Base-by-base conservation (phyloP, 2,329 filamentous ascomycete genomes). In the Colletotrichum sp. region DNA sequence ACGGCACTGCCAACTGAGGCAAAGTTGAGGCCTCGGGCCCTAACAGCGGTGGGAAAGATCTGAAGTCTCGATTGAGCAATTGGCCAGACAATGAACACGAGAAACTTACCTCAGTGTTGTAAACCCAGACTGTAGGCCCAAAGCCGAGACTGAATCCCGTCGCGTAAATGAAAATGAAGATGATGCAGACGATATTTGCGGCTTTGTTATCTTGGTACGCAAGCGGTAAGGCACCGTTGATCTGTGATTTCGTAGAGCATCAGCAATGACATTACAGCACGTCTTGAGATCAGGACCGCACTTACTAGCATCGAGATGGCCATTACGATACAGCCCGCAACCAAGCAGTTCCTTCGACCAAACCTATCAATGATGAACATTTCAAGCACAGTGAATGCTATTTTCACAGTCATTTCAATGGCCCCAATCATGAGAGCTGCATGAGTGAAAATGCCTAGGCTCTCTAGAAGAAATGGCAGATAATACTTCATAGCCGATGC, bases 401-500 rank as follows among this genome's bases (percentile, higher is more conserved):
- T 90, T 80, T 92, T 92, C 8, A 90, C 80, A 2, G 90, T 91
- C 78, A 88, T 90, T 80, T 92, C 90, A 36, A 90, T 88, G 3
- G 89, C 90, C 8, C 89, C 88, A 2, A 88, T 88, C 82, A 92
- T 84, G 59, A 92, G 82, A 2, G 89, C 87, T 19, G 89, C 72
- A 11, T 88, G 85, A 8, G 86, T 86, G 49, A 84, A 82, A 2
- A 92, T 81, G 0, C 91, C 90, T 3, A 92, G 82, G 5, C 86
- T 86, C 68, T 85, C 81, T 74, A 92, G 88, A 11, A 91, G 87
- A 0, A 86, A 87, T 0, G 90, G 90, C 0, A 92, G 85, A 78
- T 92, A 92, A 78, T 92, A 92, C 78, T 92, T 92, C 85, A 92
- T 91, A 4, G 89, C 90, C 0, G 90, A 89, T 16, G 90, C 89